Base-by-base conservation (phyloP, 2,329 filamentous ascomycete genomes). In the Phialophora expanda region DNA sequence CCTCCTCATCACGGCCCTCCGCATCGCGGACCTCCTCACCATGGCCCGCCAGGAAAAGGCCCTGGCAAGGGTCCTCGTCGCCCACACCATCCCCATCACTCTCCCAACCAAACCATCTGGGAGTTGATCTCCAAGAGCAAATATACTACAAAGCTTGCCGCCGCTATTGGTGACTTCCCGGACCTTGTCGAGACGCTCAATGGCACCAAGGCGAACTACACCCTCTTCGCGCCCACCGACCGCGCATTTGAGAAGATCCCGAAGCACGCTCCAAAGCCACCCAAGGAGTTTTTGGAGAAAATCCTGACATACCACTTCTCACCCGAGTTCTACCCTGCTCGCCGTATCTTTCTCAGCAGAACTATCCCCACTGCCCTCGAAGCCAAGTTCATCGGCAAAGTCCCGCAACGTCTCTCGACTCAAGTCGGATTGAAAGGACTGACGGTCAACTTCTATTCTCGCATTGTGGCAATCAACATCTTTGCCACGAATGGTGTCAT, bases 201-300 rank as follows among this genome's bases (percentile, higher is more conserved):
- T 78, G 85, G 86, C 73, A 94, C 91, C 1, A 79, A 85, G 41
- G 82, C 85, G 24, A 93, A 94, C 77, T 87, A 89, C 74, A 97
- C 93, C 0, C 78, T 95, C 58, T 96, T 97, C 73, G 90, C 91
- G 1, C 93, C 93, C 0, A 87, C 86, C 0, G 87, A 97, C 75
- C 80, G 83, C 57, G 92, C 92, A 0, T 94, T 97, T 72, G 86
- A 89, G 65, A 86, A 85, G 78, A 83, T 87, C 59, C 84, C 84
- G 0, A 77, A 85, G 67, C 78, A 85, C 66, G 80, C 78, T 60
- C 78, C 82, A 69, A 87, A 91, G 78, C 89, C 88, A 4, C 84
- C 85, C 64, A 89, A 92, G 77, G 88, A 94, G 72, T 78, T 88
- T 54, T 76, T 96, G 67, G 86, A 91, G 79, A 82, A 84, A 61